A percentile compares a stretch with the other conserved stretches of the same genome.
Evolutionary conservation across 1,139 yeast species (phyloP).

Genomic region (Lodderomyces parapsilosis): DNA sequence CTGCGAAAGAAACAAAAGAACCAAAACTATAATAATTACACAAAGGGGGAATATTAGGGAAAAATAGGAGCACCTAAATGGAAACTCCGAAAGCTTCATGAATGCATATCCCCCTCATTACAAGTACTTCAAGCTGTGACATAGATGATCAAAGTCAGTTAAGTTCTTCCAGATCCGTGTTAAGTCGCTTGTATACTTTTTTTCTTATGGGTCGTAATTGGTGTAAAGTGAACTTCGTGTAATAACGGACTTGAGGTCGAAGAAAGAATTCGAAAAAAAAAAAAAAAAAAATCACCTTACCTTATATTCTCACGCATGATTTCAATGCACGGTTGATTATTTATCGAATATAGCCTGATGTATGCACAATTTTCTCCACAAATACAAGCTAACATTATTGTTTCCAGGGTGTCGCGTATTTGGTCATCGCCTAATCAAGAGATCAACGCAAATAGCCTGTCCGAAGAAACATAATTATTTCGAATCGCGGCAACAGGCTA

Average conservation of each 20-base stretch:
- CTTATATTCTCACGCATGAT: background rate
- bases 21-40: background rate
- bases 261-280: background rate
- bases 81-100: too few species aligned
- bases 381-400: too few species aligned
- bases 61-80: too few species aligned
- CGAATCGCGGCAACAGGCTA: background rate
- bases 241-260: background rate
- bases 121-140: too few species aligned
- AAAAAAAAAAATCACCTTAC: slow-evolving; percentile 1
- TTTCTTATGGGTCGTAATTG: too few species aligned
- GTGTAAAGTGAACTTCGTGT: background rate
- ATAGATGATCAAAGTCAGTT: too few species aligned
- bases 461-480: too few species aligned
- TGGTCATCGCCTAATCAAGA: background rate
- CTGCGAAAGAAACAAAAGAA: too few species aligned
- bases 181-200: too few species aligned
- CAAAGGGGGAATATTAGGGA: background rate
- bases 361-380: background rate
- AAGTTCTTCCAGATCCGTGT: too few species aligned
- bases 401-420: background rate
- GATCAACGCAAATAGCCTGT: background rate
- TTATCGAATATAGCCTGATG: background rate
- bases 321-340: background rate
- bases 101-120: too few species aligned